Evolutionary conservation across 345 rosid species (phyloP).

Genomic region (Eucalyptus curtisii): DNA sequence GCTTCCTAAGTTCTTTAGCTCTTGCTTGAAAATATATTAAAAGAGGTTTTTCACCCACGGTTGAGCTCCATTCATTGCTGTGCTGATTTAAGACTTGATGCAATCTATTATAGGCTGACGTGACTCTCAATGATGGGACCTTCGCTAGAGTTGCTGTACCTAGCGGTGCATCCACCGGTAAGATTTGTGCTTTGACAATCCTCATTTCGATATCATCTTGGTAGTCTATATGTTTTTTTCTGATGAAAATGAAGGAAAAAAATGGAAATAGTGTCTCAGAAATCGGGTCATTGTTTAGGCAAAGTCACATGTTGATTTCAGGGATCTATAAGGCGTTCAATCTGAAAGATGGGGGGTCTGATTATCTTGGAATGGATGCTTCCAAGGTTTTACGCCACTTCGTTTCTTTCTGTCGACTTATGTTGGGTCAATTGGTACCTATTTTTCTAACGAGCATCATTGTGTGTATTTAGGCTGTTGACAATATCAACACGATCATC

Average conservation of each 20-base stretch:
- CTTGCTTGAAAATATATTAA: no score
- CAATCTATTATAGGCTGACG: slow-evolving; percentile 37
- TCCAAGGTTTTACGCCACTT: slow-evolving; percentile 29
- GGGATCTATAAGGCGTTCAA: slow-evolving; percentile 84
- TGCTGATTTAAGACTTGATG: background rate
- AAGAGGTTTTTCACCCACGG: no score
- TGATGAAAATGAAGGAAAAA: background rate
- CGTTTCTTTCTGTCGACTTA: background rate
- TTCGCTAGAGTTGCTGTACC: slow-evolving; percentile 79
- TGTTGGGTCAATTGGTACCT: background rate
- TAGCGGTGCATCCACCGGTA: slow-evolving; percentile 93
- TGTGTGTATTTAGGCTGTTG: slow-evolving; percentile 46
- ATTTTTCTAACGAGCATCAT: background rate
- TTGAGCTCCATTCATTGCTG: background rate
- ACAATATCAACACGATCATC: slow-evolving; percentile 57
- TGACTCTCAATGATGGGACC: slow-evolving; percentile 35
- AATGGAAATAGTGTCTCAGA: background rate
- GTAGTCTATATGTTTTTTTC: background rate
- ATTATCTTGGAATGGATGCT: slow-evolving; percentile 90
- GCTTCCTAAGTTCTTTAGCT: no score
- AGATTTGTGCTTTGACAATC: background rate
- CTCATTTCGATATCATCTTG: background rate
- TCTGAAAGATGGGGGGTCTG: slow-evolving; percentile 86
- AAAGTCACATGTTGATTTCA: background rate
- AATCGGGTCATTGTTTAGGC: no score